phyloP scores from a whole-genome alignment of 2,329 filamentous ascomycete species.

The Biscogniauxia mediterranea region DNA sequence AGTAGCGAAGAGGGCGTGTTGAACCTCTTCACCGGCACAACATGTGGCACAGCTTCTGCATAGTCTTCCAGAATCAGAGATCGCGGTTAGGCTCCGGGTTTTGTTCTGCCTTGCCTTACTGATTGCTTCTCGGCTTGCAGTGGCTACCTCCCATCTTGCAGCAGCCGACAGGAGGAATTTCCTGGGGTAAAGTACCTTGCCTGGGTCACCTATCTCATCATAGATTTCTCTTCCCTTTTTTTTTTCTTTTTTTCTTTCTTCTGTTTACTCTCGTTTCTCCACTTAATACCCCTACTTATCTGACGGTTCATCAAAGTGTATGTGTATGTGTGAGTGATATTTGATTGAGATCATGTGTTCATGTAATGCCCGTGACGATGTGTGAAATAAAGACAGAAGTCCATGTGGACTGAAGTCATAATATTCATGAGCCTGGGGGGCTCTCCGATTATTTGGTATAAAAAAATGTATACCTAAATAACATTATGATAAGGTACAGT shows the following conservation, averaged over 20 bases:
- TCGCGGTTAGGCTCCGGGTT: neutral
- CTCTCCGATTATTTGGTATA: neutral
- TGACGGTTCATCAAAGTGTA: neutral
- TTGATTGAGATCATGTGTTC: neutral
- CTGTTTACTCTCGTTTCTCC: neutral
- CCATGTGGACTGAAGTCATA: neutral
- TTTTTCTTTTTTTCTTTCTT: neutral
- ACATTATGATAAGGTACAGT: neutral
- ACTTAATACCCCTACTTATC: neutral
- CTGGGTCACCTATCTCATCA: neutral
- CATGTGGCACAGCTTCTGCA: neutral
- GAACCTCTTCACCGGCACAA: neutral
- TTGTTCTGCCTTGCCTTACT: neutral
- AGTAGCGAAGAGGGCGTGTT: neutral
- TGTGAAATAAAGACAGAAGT: neutral
- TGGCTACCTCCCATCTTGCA: neutral
- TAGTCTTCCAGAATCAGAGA: neutral
- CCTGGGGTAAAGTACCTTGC: neutral
- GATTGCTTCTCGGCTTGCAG: neutral
- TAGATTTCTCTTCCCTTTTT: neutral
- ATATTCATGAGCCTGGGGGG: neutral
- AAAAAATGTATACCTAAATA: too few relatives aligned
- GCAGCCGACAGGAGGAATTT: neutral
- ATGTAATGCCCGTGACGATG: neutral
- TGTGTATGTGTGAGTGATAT: neutral